Base-by-base conservation (phyloP, 2,329 filamentous ascomycete genomes). In the Bipolaris oryzae region DNA sequence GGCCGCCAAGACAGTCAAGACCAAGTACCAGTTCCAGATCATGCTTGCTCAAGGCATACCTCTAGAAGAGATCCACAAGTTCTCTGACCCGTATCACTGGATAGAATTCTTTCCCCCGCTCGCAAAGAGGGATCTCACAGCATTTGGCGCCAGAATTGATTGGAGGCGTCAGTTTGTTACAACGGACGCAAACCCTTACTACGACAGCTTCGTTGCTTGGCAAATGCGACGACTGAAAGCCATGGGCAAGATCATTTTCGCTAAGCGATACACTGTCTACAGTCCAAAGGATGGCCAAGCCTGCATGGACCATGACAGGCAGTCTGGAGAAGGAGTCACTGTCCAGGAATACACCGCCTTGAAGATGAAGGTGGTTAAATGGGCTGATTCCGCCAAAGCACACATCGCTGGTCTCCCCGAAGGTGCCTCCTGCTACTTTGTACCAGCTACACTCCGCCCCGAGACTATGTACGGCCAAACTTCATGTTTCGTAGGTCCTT, bases 381-480 rank as follows among this genome's bases (percentile, higher is more conserved):
- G 93, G 93, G 85, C 92, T 1, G 86, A 89, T 28, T 84, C 88
- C 61, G 90, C 92, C 21, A 85, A 87, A 62, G 85, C 89, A 64
- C 80, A 85, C 56, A 84, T 89, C 74, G 88, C 86, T 63, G 95
- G 94, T 80, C 80, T 98, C 3, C 90, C 94, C 5, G 84, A 87
- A 34, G 87, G 85, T 62, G 89, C 91, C 43, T 89, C 89, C 60
- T 89, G 97, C 54, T 98, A 89, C 80, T 89, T 98, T 70, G 87
- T 98, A 11, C 90, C 95, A 11, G 95, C 95, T 15, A 98, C 95
- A 53, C 84, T 99, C 23, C 85, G 95, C 60, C 92, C 95, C 2
- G 95, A 99, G 82, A 99, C 95, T 34, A 98, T 99, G 94, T 99
- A 98, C 74, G 96, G 96, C 38, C 95, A 98, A 78, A 96, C 88